Conservation (phyloP, 371 early-diverging fungal species). For the Parasitella parasitica region DNA sequence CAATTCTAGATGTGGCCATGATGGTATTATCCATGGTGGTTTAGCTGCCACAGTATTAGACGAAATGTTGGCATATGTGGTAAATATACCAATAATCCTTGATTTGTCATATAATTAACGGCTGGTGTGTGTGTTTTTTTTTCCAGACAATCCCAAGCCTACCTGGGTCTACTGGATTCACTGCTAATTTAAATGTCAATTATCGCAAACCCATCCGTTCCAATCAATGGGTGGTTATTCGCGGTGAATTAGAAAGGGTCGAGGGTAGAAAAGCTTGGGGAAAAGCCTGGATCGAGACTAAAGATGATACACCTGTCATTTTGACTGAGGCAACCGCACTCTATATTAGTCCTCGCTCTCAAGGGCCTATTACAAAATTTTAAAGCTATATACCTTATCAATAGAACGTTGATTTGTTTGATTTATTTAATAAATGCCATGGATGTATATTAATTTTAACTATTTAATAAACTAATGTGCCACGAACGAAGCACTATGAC, state of each 20-base stretch:
- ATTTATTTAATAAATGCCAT: no score
- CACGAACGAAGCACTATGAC: no score
- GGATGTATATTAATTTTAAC: no score
- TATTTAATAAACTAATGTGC: no score
- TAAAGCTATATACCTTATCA: neutral
- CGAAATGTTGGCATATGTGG: conserved; percentile 60
- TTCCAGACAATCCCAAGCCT: conserved; percentile 59
- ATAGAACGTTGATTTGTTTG: neutral
- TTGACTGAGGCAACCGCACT: conserved; percentile 69
- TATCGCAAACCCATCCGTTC: conserved; percentile 72
- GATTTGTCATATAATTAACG: neutral
- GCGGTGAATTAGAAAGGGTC: conserved; percentile 55
- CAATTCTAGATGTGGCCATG: conserved; percentile 60
- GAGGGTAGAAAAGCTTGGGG: conserved; percentile 77
- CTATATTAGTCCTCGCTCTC: conserved; percentile 60
- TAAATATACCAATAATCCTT: conserved; percentile 22
- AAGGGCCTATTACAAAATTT: conserved; percentile 24
- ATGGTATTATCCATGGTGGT: conserved; percentile 78
- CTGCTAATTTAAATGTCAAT: conserved; percentile 74
- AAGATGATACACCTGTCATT: conserved; percentile 42
- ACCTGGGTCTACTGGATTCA: conserved; percentile 71
- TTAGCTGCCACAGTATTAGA: conserved; percentile 72
- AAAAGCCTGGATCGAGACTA: conserved; percentile 59
- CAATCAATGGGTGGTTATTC: conserved; percentile 65
- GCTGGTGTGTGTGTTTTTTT: no score